Evolutionary conservation across 2,329 filamentous ascomycete species (phyloP).

Genomic region (Aspergillus unguis): DNA sequence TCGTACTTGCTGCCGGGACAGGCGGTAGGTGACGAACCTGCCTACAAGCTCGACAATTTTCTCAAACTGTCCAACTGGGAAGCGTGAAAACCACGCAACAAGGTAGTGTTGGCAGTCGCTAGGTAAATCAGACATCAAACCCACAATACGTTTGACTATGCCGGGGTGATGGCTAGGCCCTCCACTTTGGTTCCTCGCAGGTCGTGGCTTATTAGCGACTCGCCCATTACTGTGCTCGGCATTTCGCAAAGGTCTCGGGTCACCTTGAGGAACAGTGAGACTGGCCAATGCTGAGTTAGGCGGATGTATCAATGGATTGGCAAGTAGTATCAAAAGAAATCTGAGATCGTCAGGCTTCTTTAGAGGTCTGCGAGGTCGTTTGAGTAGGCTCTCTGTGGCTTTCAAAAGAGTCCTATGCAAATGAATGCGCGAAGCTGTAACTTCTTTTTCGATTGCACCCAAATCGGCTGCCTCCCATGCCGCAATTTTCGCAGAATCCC

Average conservation of each 20-base stretch:
- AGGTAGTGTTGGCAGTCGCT: conserved; percentile 73
- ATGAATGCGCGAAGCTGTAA: conserved; percentile 64
- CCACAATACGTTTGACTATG: conserved; percentile 79
- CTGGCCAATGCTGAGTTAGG: conserved; percentile 25
- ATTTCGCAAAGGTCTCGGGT: conserved; percentile 30
- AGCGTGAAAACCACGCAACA: conserved; percentile 72
- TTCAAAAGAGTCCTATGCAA: conserved; percentile 69
- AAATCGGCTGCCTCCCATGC: conserved; percentile 44
- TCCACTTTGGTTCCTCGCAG: conserved; percentile 23
- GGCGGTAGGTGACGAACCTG: conserved; percentile 75
- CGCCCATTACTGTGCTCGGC: conserved; percentile 17
- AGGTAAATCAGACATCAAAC: conserved; percentile 72
- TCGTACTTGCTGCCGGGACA: conserved; percentile 68
- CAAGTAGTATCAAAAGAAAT: conserved; percentile 73
- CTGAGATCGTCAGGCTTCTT: conserved; percentile 67
- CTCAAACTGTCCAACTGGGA: conserved; percentile 65
- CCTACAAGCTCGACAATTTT: conserved; percentile 72
- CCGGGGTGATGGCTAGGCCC: conserved; percentile 69
- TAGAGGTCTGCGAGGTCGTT: conserved; percentile 70
- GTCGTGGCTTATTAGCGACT: background rate
- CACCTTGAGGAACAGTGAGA: conserved; percentile 20
- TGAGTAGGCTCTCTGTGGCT: conserved; percentile 73
- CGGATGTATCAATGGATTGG: conserved; percentile 71
- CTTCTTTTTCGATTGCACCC: conserved; percentile 50
- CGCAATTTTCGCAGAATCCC: conserved; percentile 21